Evolutionary conservation across 768 basidiomycete genomes (phyloP), one percentile per base, ranked within the genome.

Genomic region (Fomitopsis serialis): DNA sequence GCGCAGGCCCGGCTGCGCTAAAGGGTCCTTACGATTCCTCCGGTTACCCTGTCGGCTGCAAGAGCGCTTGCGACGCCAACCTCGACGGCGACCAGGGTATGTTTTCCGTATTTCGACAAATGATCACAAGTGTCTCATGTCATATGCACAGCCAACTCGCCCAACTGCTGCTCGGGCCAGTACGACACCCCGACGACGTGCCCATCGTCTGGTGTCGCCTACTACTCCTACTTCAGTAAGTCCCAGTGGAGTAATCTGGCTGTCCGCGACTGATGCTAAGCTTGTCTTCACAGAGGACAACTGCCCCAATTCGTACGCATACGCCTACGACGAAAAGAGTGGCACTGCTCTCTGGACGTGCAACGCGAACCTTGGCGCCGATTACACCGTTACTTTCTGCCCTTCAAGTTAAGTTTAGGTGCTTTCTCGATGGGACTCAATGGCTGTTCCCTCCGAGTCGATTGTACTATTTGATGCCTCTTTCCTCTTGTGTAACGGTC

Each of bases 101-200:
- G 64, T 55, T 21, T 11, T 10, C 27, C 13, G 1, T 24, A 1
- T 27, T 21, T 6, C 22, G n/a, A 36, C 27, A 17, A n/a, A 7
- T 45, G 27, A 49, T 24, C 43, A 22, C 9, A 42, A 32, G 22
- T 13, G 27, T n/a, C 48, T 23, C 23, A 48, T 23, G 6, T 15
- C 22, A 15, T 27, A 13, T 25, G 9, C 29, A 3, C 49, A 67
- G 80, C 59, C 35, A 77, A 87, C 68, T 84, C 82, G 22, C 66
- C 74, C 5, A 84, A 85, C 61, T 87, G 85, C 65, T 87, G 85
- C 70, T 76, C 76, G 12, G 85, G 85, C 11, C 66, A 63, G 35
- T 70, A 76, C 66, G 67, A 65, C 64, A 81, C 79, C 4, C 64
- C 81, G 1, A 66, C 62, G 15, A 84, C 82, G 0, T 87, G 85